Base-by-base conservation (phyloP, 108 stramenopile genomes). In the Skeletonema grethae region DNA sequence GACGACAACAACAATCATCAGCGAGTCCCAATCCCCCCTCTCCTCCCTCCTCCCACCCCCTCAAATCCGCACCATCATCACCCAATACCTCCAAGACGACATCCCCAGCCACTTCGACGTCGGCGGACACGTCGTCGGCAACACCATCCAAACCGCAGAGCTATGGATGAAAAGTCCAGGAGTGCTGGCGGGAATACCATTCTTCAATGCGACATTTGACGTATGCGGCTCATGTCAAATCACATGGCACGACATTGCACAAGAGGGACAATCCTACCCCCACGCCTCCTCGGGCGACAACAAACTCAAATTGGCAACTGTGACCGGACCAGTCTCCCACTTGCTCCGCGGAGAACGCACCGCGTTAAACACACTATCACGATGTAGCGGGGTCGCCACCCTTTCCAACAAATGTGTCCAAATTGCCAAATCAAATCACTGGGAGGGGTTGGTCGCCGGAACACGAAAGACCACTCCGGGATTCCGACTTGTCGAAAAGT, bases 401-500 rank as follows among this genome's bases (percentile, higher is more conserved):
- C 67, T 76, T 8, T 84, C 95, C 2, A 34, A 63, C 16, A 56
- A 80, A 60, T 86, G 88, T 43, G 88, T 86, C 13, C 20, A 59
- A 39, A 65, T 77, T 22, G 93, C 90, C 24, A 78, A 69, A 46
- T 38, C 50, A 12, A 50, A 73, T 22, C 80, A 84, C 6, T 99
- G 99, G 99, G 77, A 90, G 2, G 99, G 99, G 25, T 76, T 77
- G 57, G 91, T 99, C 13, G 98, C 98, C 4, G 99, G 98, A 5
- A 99, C 99, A 6, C 87, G 99, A 41, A 99, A 99, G 74, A 98
- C 97, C 22, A 99, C 99, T 6, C 99, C 99, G 4, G 99, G 99
- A 50, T 99, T 99, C 61, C 85, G 97, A 0, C 70, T 97, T 1
- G 98, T 99, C 18, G 99, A 99, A 82, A 99, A 99, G 79, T 99